A percentile compares a stretch with the other conserved stretches of the same genome.
Conservation (phyloP, 345 rosid genomes). For the Brassica incana region DNA sequence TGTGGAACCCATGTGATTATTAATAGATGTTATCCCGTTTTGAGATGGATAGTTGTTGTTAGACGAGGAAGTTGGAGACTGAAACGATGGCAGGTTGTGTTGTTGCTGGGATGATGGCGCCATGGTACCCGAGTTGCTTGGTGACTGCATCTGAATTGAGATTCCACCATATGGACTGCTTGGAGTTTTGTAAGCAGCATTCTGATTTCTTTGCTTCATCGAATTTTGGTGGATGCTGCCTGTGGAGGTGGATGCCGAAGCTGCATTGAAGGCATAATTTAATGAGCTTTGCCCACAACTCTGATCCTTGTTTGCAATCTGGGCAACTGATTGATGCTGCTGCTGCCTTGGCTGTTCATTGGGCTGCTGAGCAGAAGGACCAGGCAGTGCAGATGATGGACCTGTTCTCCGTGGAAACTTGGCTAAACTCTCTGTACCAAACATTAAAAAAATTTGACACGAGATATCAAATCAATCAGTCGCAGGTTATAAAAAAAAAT, state of each 20-base stretch:
- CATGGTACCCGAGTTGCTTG: constrained; percentile 71
- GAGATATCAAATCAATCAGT: too few relatives aligned
- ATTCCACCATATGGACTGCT: constrained; percentile 79
- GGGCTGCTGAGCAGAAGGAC: constrained; percentile 60
- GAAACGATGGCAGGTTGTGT: constrained; percentile 65
- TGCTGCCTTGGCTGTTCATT: constrained; percentile 48
- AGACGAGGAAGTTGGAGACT: constrained; percentile 69
- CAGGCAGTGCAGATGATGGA: constrained; percentile 51
- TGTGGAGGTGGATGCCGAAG: constrained; percentile 62
- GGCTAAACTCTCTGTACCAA: constrained; percentile 82
- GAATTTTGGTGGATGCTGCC: constrained; percentile 89
- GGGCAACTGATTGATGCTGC: too few relatives aligned
- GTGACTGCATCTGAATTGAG: constrained; percentile 72
- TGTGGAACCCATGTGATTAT: constrained; percentile 52
- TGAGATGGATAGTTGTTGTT: constrained; percentile 54
- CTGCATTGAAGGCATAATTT: constrained; percentile 57
- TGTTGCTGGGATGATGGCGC: constrained; percentile 44
- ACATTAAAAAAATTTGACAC: too few relatives aligned
- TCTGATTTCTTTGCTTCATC: constrained; percentile 81
- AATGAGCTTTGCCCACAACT: constrained; percentile 15
- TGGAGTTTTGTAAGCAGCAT: constrained; percentile 59
- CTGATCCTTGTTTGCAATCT: constrained; percentile 50
- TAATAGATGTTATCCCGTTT: constrained; percentile 49
- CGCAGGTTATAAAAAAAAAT: too few relatives aligned
- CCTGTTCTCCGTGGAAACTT: constrained; percentile 84